Conservation (phyloP, 331 rosid genomes). For the Pyracantha coccinea region DNA sequence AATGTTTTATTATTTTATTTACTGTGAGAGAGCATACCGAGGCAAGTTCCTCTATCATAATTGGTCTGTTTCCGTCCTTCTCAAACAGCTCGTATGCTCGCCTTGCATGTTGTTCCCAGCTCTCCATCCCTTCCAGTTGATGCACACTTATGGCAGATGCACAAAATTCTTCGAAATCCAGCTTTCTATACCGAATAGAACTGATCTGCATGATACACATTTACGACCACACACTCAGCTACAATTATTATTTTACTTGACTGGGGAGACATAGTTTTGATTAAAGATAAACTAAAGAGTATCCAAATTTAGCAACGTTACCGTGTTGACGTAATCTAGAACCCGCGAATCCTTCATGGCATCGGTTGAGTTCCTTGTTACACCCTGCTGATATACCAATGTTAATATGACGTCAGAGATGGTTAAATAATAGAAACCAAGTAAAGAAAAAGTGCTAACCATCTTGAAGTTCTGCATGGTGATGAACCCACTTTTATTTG, state of each 20-base stretch:
- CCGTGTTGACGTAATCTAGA: slow-evolving; percentile 65
- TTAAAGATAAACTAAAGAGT: neutral
- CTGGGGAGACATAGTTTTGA: neutral
- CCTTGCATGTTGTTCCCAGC: slow-evolving; percentile 91
- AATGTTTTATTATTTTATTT: neutral
- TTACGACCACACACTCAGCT: neutral
- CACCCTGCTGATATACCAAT: slow-evolving; percentile 42
- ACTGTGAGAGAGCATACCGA: slow-evolving; percentile 37
- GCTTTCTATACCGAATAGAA: slow-evolving; percentile 73
- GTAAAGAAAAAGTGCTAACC: slow-evolving; percentile 29
- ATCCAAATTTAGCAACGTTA: slow-evolving; percentile 16
- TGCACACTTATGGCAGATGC: slow-evolving; percentile 82
- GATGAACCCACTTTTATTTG: slow-evolving; percentile 70
- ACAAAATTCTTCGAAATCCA: slow-evolving; percentile 92
- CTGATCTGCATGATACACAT: slow-evolving; percentile 49
- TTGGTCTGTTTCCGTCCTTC: slow-evolving; percentile 82
- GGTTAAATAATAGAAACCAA: neutral
- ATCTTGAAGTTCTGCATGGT: slow-evolving; percentile 86
- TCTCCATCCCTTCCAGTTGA: slow-evolving; percentile 80
- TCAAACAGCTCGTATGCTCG: slow-evolving; percentile 75
- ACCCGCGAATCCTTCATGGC: slow-evolving; percentile 75
- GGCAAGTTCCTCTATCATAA: slow-evolving; percentile 91
- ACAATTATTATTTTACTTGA: neutral
- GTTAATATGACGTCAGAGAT: slow-evolving; percentile 13
- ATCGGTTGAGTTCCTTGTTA: slow-evolving; percentile 58